These are phyloP conservation scores for Huntiella savannae DNA, from an alignment of 2,329 filamentous ascomycete species.

Conservation along the genomic window DNA sequence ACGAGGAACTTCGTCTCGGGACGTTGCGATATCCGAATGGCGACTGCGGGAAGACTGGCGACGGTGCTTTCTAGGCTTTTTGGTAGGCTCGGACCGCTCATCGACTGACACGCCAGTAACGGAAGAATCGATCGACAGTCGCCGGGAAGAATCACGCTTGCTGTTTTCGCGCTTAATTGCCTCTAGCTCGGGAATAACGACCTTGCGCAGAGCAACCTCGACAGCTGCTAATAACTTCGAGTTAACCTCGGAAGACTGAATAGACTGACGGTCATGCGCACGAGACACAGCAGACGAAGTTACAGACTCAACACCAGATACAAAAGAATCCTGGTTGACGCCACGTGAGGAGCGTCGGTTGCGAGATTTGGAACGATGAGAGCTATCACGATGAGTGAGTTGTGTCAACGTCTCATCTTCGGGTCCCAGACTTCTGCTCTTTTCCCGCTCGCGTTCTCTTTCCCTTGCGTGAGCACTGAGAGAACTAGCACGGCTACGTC, in stretches of 20 bases:
- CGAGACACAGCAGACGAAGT: slow-evolving; percentile 33
- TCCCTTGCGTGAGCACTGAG: slow-evolving; percentile 15
- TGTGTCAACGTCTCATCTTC: slow-evolving; percentile 6
- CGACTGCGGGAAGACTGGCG: slow-evolving; percentile 12
- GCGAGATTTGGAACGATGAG: slow-evolving; percentile 3
- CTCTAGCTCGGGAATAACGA: slow-evolving; percentile 81
- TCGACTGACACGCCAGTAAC: slow-evolving; percentile 35
- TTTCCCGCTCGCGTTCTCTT: slow-evolving; percentile 4
- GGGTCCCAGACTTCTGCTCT: not conserved
- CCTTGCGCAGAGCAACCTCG: slow-evolving; percentile 74
- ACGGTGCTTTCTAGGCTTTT: slow-evolving; percentile 19
- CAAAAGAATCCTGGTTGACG: slow-evolving; percentile 30
- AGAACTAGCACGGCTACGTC: slow-evolving; percentile 21
- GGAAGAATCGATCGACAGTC: slow-evolving; percentile 43
- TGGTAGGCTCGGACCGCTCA: slow-evolving; percentile 29
- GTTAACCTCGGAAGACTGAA: slow-evolving; percentile 47
- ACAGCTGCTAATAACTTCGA: slow-evolving; percentile 79
- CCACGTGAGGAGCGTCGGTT: slow-evolving; percentile 19
- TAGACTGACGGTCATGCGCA: slow-evolving; percentile 36
- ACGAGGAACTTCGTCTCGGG: slow-evolving; percentile 12
- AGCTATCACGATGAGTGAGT: slow-evolving; percentile 9
- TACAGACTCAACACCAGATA: slow-evolving; percentile 36
- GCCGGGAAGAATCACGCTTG: slow-evolving; percentile 44
- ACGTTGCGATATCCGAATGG: slow-evolving; percentile 27
- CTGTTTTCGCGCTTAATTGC: slow-evolving; percentile 82